These are phyloP conservation scores for Aspergillus panamensis DNA, from an alignment of 495 filamentous ascomycete species.

Conservation along the genomic window DNA sequence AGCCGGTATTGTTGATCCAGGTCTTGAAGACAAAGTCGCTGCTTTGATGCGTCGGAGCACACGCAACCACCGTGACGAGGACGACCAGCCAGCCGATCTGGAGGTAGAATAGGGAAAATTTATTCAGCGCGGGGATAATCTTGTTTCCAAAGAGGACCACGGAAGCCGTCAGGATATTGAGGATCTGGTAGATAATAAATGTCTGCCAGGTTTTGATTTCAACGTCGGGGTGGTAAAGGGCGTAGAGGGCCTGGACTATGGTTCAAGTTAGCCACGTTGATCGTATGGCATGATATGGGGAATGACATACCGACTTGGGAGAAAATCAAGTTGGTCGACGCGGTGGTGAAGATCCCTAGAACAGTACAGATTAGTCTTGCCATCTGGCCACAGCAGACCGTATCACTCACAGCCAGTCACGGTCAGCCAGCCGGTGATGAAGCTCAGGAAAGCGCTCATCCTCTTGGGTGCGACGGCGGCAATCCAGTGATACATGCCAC, in stretches of 20 bases:
- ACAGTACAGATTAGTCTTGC: constrained; percentile 16
- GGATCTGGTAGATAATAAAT: constrained; percentile 34
- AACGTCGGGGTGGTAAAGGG: constrained; percentile 33
- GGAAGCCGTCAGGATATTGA: constrained; percentile 29
- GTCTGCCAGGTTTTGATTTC: constrained; percentile 38
- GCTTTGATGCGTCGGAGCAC: constrained; percentile 46
- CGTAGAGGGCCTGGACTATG: constrained; percentile 25
- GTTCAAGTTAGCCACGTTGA: constrained; percentile 34
- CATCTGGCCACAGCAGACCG: background rate
- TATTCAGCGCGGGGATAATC: constrained; percentile 36
- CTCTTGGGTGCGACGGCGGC: constrained; percentile 46
- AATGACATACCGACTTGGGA: no score
- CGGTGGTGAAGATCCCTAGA: constrained; percentile 6
- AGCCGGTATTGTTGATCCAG: constrained; percentile 65
- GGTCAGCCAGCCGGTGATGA: no score
- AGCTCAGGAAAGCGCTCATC: constrained; percentile 13
- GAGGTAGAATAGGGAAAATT: constrained; percentile 35
- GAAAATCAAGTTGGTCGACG: no score
- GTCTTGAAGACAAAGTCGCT: constrained; percentile 59
- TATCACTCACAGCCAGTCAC: background rate
- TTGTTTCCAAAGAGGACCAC: constrained; percentile 2
- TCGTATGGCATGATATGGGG: constrained; percentile 17
- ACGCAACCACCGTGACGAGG: constrained; percentile 67
- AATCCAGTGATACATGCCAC: constrained; percentile 56
- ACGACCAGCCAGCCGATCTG: constrained; percentile 61